Conservation (phyloP, 305 asterid genomes). For the Fraxinus sp. region DNA sequence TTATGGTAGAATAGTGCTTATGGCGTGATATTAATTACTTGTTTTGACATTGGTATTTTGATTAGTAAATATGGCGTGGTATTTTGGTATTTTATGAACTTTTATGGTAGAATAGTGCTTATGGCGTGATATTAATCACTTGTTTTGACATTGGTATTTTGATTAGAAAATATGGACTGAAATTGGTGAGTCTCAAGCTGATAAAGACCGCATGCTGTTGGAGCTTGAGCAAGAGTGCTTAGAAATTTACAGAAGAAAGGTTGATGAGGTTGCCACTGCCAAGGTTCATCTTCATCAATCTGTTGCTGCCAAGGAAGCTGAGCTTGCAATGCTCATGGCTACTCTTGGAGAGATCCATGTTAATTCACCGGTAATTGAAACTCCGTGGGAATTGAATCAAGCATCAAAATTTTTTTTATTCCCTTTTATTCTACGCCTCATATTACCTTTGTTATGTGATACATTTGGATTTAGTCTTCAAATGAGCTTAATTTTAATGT, state of each 20-base stretch:
- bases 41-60: conserved; percentile 20
- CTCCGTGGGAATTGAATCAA: conserved; percentile 1
- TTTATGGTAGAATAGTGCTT: conserved; percentile 5
- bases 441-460: conserved; percentile 5
- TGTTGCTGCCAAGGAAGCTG: conserved; percentile 90
- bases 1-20: conserved; percentile 4
- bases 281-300: conserved; percentile 80
- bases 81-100: no score
- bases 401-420: conserved; percentile 1
- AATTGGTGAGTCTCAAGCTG: conserved; percentile 84
- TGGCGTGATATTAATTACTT: conserved; percentile 2
- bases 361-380: conserved; percentile 54
- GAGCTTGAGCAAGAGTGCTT: conserved; percentile 86
- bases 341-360: conserved; percentile 67
- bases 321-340: conserved; percentile 79
- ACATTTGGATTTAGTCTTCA: neutral
- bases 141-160: conserved; percentile 20
- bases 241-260: conserved; percentile 73
- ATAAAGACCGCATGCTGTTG: conserved; percentile 65
- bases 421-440: neutral
- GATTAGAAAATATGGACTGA: conserved; percentile 86
- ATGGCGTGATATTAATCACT: neutral
- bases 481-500: neutral
- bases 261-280: conserved; percentile 76
- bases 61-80: conserved; percentile 71